Base-by-base conservation (phyloP, 2,329 filamentous ascomycete species). In the Neurospora sp. region DNA sequence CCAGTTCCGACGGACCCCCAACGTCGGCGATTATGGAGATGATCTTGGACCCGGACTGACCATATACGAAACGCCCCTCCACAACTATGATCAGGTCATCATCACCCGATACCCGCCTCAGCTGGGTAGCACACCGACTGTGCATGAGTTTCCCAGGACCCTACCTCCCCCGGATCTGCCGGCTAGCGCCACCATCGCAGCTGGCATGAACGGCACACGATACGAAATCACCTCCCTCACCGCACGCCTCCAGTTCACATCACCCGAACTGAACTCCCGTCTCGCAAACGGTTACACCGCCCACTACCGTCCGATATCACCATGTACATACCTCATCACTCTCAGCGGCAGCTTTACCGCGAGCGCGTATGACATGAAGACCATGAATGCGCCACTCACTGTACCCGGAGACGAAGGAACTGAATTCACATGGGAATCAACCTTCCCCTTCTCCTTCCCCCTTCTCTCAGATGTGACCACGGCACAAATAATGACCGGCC, bases 201-300 rank as follows among this genome's bases (percentile, higher is more conserved):
- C 78, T 6, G 74, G 80, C 13, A 71, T 81, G 17, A 74, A 73
- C 2, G 66, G 72, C 0, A 73, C 75, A 0, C 9, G 78, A 78
- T 4, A 73, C 2, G n/a, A 70, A 23, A 75, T 83, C 4, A 75
- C 73, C 5, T 75, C 77, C 0, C 66, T 85, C n/a, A 82, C 78
- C 1, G 80, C 79, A 1, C 82, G 78, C 66, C 69, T 84, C 42
- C 76, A 81, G 62, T 78, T 85, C 8, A 73, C 73, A 0, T 80
- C 6, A 3, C 23, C 13, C 15, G 52, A 36, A 62, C 28, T 62
- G 3, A 62, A 62, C 15, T 33, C 52, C 1, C 28, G 23, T 62
- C 52, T 62, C 7, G 52, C 52, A 36, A 62, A n/a, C 4, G 52
- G 52, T 17, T 62, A 62, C 8, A 36, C 23, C 13, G 52, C 15